Evolutionary conservation across 2,329 filamentous ascomycete genomes (phyloP).

Genomic region (Penicillium verrucosum): DNA sequence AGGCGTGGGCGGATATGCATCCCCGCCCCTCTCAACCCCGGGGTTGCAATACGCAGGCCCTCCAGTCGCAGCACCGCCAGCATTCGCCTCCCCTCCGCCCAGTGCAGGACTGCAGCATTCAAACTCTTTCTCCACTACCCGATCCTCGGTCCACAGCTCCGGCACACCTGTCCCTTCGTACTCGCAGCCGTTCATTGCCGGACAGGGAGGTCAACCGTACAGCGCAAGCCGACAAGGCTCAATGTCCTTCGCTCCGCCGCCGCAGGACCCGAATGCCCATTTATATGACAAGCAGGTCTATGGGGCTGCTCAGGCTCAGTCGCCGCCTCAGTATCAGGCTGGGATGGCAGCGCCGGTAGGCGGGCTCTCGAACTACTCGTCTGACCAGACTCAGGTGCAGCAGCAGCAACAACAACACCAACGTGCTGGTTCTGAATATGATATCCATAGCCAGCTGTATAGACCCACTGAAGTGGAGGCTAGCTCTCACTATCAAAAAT

Average conservation of each 20-base stretch:
- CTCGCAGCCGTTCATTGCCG: conserved; percentile 22
- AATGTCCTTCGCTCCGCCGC: conserved; percentile 28
- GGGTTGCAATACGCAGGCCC: conserved; percentile 24
- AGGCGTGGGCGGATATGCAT: conserved; percentile 21
- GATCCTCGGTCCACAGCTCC: conserved; percentile 27
- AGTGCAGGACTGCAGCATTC: conserved; percentile 32
- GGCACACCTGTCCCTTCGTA: conserved; percentile 28
- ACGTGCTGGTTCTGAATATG: conserved; percentile 35
- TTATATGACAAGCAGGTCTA: conserved; percentile 33
- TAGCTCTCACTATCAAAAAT: conserved; percentile 35
- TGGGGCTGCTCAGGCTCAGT: conserved; percentile 12
- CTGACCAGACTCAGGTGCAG: conserved; percentile 23
- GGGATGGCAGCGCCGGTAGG: conserved; percentile 25
- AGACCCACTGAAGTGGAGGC: conserved; percentile 45
- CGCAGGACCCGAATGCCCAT: conserved; percentile 35
- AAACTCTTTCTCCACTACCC: conserved; percentile 23
- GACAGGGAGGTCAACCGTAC: conserved; percentile 13
- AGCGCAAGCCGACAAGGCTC: conserved; percentile 12
- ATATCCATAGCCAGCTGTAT: conserved; percentile 48
- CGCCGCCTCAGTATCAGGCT: conserved; percentile 18
- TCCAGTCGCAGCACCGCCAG: conserved; percentile 14
- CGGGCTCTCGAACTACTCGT: conserved; percentile 44
- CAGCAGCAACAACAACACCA: conserved; percentile 28
- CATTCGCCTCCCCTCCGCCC: conserved; percentile 37
- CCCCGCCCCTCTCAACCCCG: conserved; percentile 17